phyloP scores from a whole-genome alignment of 805 yeast species.

The Teunomyces gatunensis region DNA sequence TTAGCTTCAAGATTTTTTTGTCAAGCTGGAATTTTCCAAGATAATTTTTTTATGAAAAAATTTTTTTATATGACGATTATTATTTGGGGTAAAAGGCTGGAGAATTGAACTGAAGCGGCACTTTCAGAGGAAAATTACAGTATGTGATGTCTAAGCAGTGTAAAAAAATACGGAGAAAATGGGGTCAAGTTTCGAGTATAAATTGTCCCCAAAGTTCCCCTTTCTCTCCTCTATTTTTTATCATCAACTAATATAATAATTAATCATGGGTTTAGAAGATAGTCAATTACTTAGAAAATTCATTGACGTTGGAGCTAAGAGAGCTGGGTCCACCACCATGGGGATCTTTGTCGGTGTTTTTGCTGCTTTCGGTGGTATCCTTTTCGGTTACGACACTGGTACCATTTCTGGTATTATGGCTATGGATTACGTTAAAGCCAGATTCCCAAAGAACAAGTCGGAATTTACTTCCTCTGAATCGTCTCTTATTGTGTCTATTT shows the following conservation, averaged over 20 bases:
- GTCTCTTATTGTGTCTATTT: slow-evolving; percentile 27
- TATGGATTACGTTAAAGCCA: slow-evolving; percentile 33
- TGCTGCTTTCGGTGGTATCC: slow-evolving; percentile 43
- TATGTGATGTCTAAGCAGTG: background rate
- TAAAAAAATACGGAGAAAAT: background rate
- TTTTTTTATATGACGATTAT: background rate
- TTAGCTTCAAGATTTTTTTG: background rate
- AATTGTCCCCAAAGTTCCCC: background rate
- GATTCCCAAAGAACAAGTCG: slow-evolving; percentile 18
- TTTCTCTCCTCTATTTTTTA: background rate
- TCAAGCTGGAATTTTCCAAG: background rate
- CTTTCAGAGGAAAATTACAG: background rate
- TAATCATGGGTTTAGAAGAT: slow-evolving; percentile 39
- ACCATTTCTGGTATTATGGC: slow-evolving; percentile 43
- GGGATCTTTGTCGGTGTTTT: slow-evolving; percentile 39
- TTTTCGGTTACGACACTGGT: slow-evolving; percentile 44
- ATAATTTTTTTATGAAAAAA: background rate
- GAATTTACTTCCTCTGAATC: slow-evolving; percentile 19
- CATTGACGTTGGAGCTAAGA: slow-evolving; percentile 46
- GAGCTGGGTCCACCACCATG: slow-evolving; percentile 43
- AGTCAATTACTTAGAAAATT: slow-evolving; percentile 27
- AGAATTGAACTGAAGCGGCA: slow-evolving; percentile 1
- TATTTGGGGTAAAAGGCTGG: slow-evolving; percentile 2
- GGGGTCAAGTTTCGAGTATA: slow-evolving; percentile 4
- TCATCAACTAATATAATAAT: slow-evolving; percentile 5